Evolutionary conservation across 2,329 filamentous ascomycete species (phyloP).

Genomic region (Daldinia eschscholtzii): DNA sequence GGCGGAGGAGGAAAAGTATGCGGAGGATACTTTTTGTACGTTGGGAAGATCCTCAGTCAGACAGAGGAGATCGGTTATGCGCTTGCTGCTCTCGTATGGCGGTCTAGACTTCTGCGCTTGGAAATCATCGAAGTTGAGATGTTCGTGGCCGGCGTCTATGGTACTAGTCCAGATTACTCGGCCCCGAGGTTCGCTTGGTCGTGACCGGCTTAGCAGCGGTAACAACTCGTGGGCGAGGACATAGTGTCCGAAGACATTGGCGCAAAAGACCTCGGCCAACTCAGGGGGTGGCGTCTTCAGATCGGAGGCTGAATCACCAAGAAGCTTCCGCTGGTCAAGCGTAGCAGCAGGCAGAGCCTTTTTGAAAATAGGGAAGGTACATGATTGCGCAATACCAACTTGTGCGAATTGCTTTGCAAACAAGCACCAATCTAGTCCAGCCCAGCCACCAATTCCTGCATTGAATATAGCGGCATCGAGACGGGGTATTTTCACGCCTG

Average conservation of each 20-base stretch:
- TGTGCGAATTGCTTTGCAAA: constrained; percentile 69
- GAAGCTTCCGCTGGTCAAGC: constrained; percentile 56
- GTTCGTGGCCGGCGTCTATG: constrained; percentile 71
- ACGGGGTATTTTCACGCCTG: constrained; percentile 69
- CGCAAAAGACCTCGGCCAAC: constrained; percentile 86
- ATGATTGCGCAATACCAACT: constrained; percentile 71
- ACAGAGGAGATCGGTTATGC: constrained; percentile 85
- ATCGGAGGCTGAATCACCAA: constrained; percentile 47
- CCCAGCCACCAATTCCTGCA: constrained; percentile 90
- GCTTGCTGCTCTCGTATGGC: constrained; percentile 90
- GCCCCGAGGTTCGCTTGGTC: constrained; percentile 60
- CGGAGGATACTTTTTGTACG: constrained; percentile 66
- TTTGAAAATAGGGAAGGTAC: constrained; percentile 86
- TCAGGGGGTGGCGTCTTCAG: constrained; percentile 61
- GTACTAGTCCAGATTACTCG: constrained; percentile 91
- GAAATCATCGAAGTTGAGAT: constrained; percentile 77
- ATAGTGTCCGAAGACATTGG: constrained; percentile 97
- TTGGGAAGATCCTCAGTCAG: constrained; percentile 78
- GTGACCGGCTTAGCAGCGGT: constrained; percentile 73
- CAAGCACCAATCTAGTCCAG: constrained; percentile 76
- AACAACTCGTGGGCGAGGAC: constrained; percentile 84
- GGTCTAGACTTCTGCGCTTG: constrained; percentile 74
- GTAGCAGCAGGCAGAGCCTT: constrained; percentile 64
- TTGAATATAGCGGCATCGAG: constrained; percentile 87
- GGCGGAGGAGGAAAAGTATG: constrained; percentile 64